Percentiles rank a stretch among this genome's conserved stretches.
Evolutionary conservation across 306 rosid species (phyloP).

Genomic region (Trichosanthes cucumerina): DNA sequence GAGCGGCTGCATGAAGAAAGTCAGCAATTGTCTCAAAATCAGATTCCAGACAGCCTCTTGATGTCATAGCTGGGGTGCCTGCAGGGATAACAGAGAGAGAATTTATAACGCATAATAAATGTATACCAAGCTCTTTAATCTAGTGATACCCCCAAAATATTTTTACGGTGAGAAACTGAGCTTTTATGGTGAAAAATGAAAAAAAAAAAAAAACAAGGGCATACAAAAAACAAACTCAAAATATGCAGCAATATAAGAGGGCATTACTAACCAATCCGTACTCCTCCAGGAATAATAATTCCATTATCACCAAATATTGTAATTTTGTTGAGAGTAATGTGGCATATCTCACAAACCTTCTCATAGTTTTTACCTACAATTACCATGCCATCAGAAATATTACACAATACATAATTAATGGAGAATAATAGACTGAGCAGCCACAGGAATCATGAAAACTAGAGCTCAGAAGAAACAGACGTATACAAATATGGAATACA

Average conservation of each 20-base stretch:
- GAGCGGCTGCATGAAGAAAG: slow-evolving; percentile 65
- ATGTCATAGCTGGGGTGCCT: slow-evolving; percentile 98
- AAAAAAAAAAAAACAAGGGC: neutral
- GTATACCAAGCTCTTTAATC: neutral
- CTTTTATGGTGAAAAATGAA: neutral
- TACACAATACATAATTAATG: slow-evolving; percentile 4
- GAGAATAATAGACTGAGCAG: neutral
- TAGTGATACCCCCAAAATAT: neutral
- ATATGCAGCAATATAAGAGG: neutral
- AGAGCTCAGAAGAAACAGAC: neutral
- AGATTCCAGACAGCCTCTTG: slow-evolving; percentile 87
- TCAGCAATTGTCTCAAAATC: slow-evolving; percentile 89
- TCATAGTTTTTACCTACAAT: slow-evolving; percentile 68
- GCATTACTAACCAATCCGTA: slow-evolving; percentile 63
- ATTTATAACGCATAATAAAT: neutral
- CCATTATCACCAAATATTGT: slow-evolving; percentile 82
- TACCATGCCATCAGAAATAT: slow-evolving; percentile 14
- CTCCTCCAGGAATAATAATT: slow-evolving; percentile 70
- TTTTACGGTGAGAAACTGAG: neutral
- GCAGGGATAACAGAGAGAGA: neutral
- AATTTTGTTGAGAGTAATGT: slow-evolving; percentile 82
- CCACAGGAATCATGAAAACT: neutral
- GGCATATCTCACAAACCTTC: slow-evolving; percentile 78
- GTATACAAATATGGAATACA: neutral
- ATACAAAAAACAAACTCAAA: neutral